Conservation (phyloP, 768 basidiomycete genomes). For the Leucocoprinus sp. region DNA sequence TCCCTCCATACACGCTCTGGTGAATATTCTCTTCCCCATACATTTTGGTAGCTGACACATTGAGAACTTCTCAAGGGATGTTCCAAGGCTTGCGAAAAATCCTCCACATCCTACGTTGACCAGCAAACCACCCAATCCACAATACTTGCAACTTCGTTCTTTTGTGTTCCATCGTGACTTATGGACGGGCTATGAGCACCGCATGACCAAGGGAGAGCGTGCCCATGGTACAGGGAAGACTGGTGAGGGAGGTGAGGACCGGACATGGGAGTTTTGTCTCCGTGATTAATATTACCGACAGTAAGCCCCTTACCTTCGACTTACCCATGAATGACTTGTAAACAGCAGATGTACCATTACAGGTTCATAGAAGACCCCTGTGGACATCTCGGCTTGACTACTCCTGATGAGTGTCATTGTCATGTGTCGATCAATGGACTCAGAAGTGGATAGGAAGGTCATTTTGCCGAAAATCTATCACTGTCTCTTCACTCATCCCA, state of each 20-base stretch:
- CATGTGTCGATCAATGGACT: too few relatives aligned
- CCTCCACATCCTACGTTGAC: slow-evolving; percentile 47
- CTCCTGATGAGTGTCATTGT: too few relatives aligned
- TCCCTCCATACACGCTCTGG: slow-evolving; percentile 85
- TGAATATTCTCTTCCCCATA: slow-evolving; percentile 22
- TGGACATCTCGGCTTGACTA: too few relatives aligned
- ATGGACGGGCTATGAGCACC: slow-evolving; percentile 86
- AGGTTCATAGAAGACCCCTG: too few relatives aligned
- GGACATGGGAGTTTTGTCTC: slow-evolving; percentile 85
- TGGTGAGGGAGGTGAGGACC: slow-evolving; percentile 67
- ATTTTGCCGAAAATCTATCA: too few relatives aligned
- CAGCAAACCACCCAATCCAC: slow-evolving; percentile 48
- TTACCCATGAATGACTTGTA: too few relatives aligned
- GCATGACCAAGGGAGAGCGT: slow-evolving; percentile 89
- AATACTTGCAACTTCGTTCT: slow-evolving; percentile 65
- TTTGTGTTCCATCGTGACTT: slow-evolving; percentile 63
- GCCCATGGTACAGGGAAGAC: slow-evolving; percentile 57
- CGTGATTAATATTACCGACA: slow-evolving; percentile 17
- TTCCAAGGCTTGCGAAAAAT: slow-evolving; percentile 67
- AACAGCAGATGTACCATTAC: too few relatives aligned
- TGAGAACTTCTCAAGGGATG: slow-evolving; percentile 41
- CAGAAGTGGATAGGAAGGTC: too few relatives aligned
- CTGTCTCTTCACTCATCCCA: too few relatives aligned
- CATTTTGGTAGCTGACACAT: slow-evolving; percentile 6
- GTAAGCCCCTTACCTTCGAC: too few relatives aligned